Base-by-base conservation (phyloP, 1,284 basidiomycete genomes). In the Gomphus bonarii region DNA sequence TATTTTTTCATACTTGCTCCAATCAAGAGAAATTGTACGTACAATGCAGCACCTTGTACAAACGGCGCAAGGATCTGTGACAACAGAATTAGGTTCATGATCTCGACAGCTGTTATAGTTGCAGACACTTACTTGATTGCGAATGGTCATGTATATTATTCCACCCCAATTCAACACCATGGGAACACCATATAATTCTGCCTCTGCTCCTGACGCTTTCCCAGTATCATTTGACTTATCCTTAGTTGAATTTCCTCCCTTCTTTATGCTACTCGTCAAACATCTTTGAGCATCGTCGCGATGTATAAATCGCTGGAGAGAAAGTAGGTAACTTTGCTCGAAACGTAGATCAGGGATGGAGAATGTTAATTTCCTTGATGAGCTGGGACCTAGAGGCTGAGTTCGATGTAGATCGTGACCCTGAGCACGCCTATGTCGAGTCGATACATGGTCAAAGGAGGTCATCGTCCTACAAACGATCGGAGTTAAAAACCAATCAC, bases 21-120 rank as follows among this genome's bases (percentile, higher is more conserved):
- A 50, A 11, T 25, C 35, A 35, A 9, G 8, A 9, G 25, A 54
- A 40, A 10, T 40, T 35, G 18, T 10, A 67, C 75, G 58, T 61
- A 85, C 85, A 85, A 85, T 25, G 85, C 63, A n/a, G 77, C 72
- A n/a, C 85, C 86, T 65, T 88, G 85, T 33, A 83, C 50, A 16
- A 88, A 66, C 2, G 85, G 85, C 61, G 78, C 79, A 60, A 88
- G 68, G 46, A 88, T 70, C 56, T 58, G 35, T 51, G 36, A 18
- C 7, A 36, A 5, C 3, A 16, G 16, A 3, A 50, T 16, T 30
- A 30, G 31, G 5, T 31, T 49, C 47, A 18, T 30, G 22, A 10
- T 18, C 22, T 18, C 2, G 31, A 5, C 20, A 49, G 18, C 1
- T 35, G 18, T 22, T 16, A 57, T 22, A 57, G n/a, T 20, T n/a